Conservation (phyloP, 208 protist species). For the Trypanosoma boissoni region DNA sequence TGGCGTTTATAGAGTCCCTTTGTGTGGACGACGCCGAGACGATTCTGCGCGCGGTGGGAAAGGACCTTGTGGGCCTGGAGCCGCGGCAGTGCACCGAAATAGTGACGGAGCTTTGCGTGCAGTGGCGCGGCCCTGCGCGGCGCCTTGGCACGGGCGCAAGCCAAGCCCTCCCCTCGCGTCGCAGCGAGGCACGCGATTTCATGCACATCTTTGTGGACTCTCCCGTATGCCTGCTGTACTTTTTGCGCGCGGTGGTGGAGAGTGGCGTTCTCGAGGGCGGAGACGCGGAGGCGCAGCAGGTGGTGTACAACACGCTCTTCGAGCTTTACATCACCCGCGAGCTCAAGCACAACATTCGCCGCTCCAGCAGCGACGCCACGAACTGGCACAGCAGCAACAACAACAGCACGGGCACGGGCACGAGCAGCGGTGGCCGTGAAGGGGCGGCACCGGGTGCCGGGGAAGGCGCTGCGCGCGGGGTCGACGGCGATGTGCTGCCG, state of each 20-base stretch:
- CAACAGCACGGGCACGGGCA: no score
- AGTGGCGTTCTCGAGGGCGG: constrained; percentile 45
- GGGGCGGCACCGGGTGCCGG: no score
- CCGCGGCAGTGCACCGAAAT: constrained; percentile 58
- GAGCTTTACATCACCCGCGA: constrained; percentile 93
- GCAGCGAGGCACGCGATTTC: constrained; percentile 59
- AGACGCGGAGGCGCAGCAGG: constrained; percentile 10
- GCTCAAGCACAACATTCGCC: constrained; percentile 21
- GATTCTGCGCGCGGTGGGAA: constrained; percentile 87
- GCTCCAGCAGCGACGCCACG: background rate
- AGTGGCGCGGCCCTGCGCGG: constrained; percentile 53
- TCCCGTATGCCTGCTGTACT: constrained; percentile 84
- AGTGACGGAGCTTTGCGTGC: constrained; percentile 63
- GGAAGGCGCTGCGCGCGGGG: background rate
- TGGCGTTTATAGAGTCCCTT: constrained; percentile 70
- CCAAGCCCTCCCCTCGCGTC: constrained; percentile 30
- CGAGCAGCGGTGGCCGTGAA: no score
- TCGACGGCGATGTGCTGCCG: constrained; percentile 26
- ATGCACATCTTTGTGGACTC: constrained; percentile 92
- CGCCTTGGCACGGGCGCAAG: constrained; percentile 13
- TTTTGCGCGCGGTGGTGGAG: constrained; percentile 88
- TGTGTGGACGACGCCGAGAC: constrained; percentile 80
- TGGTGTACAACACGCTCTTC: constrained; percentile 93
- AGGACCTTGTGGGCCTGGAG: constrained; percentile 43
- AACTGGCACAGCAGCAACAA: constrained; percentile 15